Conservation (phyloP, 495 filamentous ascomycete species). For the Lepidopterella palustris region DNA sequence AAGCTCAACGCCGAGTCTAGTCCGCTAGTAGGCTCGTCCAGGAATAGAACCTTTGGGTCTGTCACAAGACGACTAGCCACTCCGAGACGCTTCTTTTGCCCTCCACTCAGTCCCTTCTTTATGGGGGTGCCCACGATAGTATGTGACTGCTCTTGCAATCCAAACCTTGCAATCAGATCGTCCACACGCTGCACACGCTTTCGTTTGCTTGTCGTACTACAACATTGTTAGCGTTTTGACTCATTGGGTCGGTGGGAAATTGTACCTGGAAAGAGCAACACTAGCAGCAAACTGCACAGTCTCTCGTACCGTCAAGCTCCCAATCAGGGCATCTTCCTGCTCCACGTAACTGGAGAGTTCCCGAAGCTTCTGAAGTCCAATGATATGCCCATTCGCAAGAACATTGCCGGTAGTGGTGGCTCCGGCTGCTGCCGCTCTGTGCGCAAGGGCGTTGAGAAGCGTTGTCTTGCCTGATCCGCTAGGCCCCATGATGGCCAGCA, state of each 20-base stretch:
- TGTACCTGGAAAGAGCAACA: neutral
- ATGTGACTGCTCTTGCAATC: neutral
- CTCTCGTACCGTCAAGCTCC: conserved; percentile 2
- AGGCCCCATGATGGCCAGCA: conserved; percentile 5
- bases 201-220: neutral
- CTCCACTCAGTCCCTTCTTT: conserved; percentile 3
- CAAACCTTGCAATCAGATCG: conserved; percentile 2
- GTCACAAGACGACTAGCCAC: conserved; percentile 4
- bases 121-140: conserved; percentile 4
- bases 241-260: no score
- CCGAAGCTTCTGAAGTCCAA: neutral
- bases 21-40: no score
- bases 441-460: conserved; percentile 3
- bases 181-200: neutral
- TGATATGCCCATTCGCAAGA: neutral
- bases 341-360: conserved; percentile 3
- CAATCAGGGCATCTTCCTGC: conserved; percentile 8
- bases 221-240: no score
- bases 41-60: conserved; percentile 2
- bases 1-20: conserved; percentile 38
- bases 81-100: conserved; percentile 3
- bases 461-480: conserved; percentile 10
- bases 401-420: neutral
- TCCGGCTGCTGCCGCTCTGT: conserved; percentile 1
- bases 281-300: conserved; percentile 1